Evolutionary conservation across 2,329 filamentous ascomycete genomes (phyloP), one percentile per base, ranked within the genome.

Genomic region (Thermochaetoides dissita): DNA sequence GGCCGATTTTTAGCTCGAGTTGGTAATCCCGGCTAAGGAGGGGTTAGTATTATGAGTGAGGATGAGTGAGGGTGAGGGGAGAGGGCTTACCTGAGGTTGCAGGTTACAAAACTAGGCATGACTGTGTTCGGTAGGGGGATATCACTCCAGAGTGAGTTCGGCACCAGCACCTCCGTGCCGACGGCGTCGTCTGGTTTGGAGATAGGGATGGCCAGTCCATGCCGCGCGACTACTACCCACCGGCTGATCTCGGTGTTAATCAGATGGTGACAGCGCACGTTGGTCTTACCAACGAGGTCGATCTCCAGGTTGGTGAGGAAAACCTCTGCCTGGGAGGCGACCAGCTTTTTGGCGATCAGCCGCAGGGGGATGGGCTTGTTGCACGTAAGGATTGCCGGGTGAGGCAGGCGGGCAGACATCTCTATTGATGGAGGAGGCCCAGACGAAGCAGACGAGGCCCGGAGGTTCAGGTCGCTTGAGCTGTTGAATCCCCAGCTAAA

Each of bases 321-420:
- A 1, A 94, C 69, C 28, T 76, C 72, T 43, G 86, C 84, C 1
- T 68, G 66, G 38, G 76, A 77, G 11, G 80, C 69, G 42, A 73
- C 80, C 17, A 87, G 64, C 57, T 86, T 94, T 54, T 81, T 86
- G 34, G 87, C 71, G 10, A 95, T 66, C 7, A 98, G 64, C 1
- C 86, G 75, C 3, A 96, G 67, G 0, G 89, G 89, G 7, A 96
- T 54, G 6, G 86, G 79, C 50, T 88, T 74, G 58, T 94, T 93
- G 64, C 88, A 94, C 0, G 88, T 95, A 39, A 96, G 65, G 36
- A 95, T 83, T 3, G 85, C 72, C 4, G 91, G 91, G 55, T 87
- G 84, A 0, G 91, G 91, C 30, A 98, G 65, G 31, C 89, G 76
- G 4, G 84, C 85, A 53, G 74, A 74, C 40, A 81, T 65, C 51